These are phyloP conservation scores for Dictyostelium discoideum DNA, from an alignment of 78 protist species.

Conservation along the genomic window DNA sequence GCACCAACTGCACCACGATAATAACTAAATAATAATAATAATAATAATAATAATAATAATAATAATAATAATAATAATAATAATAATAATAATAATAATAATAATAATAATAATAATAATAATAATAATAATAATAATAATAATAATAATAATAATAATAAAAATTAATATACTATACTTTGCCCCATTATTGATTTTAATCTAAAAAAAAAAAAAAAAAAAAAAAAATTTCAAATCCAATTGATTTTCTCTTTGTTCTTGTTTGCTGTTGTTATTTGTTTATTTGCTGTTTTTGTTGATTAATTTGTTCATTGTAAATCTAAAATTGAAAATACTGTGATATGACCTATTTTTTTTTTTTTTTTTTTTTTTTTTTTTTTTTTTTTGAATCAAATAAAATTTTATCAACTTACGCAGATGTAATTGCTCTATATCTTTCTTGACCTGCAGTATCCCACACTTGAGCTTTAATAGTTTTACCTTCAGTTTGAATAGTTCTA, in stretches of 20 bases:
- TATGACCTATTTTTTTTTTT: no score
- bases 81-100: not conserved
- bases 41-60: no score
- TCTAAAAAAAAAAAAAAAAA: not conserved
- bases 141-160: not conserved
- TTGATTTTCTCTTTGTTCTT: no score
- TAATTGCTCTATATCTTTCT: constrained; percentile 87
- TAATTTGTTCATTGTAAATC: not conserved
- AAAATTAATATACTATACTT: not conserved
- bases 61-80: not conserved
- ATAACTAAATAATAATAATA: constrained; percentile 53
- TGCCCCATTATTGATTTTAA: not conserved
- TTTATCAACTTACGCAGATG: constrained; percentile 79
- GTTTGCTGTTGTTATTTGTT: not conserved
- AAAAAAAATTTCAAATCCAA: not conserved
- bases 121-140: not conserved
- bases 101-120: not conserved
- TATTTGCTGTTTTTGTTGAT: not conserved
- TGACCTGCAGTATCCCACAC: constrained; percentile 86
- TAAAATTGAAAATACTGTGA: not conserved
- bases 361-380: not conserved
- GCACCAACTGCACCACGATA: constrained; percentile 97
- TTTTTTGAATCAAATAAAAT: not conserved
- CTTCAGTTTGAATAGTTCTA: constrained; percentile 91
- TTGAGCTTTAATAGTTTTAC: constrained; percentile 88